Evolutionary conservation across 345 rosid genomes (phyloP), one percentile per base, ranked within the genome.

Genomic region (Eucalyptus regnans): DNA sequence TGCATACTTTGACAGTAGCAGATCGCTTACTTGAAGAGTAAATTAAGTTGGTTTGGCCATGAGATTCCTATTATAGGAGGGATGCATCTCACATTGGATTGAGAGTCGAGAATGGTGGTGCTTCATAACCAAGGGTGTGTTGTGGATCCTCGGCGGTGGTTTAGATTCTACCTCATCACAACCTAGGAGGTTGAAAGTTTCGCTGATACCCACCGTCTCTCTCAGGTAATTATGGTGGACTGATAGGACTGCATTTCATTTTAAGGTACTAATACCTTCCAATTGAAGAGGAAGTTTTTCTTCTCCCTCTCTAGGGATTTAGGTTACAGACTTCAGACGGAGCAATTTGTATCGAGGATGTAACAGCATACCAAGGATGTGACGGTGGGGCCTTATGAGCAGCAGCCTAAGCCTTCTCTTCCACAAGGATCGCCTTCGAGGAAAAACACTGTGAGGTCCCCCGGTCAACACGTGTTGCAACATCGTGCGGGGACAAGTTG

Each of bases 61-160:
- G 48, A 2, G 46, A 76, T 18, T 71, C 41, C 81, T 71, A 10
- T 9, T 18, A 76, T 5, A 52, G 25, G 25, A 33, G 81, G 44
- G 23, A 71, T 33, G 81, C 81, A 33, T 71, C 23, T 71, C 13
- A 33, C 22, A 0, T 3, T 33, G 7, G 81, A 71, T 71, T 18
- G 81, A 71, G 25, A 71, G 13, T 17, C 44, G 81, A 71, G 81
- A 71, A 18, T 33, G 81, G 58, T 8, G 58, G 58, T 52, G 58
- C 58, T 52, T 52, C 58, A 20, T 52, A 18, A 52, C 1, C 58
- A 52, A 52, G 2, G 1, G 25, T 52, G 58, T 52, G 10, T 52
- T 20, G 25, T 52, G 58, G 25, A 1, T 52, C 1, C 2, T 52
- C 3, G 0, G 9, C 1, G 4, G 58, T 18, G 23, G 23, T 52